These are phyloP conservation scores for Angomonas deanei DNA, from an alignment of 208 protist species.

Conservation along the genomic window DNA sequence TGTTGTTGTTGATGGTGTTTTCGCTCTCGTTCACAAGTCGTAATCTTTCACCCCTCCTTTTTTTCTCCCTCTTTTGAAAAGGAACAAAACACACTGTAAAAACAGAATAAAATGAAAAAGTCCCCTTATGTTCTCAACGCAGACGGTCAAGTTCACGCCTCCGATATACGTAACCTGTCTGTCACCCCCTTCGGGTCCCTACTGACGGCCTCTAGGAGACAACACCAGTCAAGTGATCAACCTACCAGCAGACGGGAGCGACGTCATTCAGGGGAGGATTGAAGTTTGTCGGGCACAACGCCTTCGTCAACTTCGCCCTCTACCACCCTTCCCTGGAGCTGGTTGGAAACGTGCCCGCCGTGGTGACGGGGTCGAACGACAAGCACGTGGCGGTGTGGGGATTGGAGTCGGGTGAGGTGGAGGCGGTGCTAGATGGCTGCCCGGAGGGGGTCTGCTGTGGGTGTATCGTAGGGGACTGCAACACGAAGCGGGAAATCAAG, in stretches of 20 bases:
- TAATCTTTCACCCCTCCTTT: too few relatives aligned
- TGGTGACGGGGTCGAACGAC: slow-evolving; percentile 76
- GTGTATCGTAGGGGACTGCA: slow-evolving; percentile 9
- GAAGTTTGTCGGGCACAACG: slow-evolving; percentile 53
- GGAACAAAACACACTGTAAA: too few relatives aligned
- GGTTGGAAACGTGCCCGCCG: slow-evolving; percentile 25
- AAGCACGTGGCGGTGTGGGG: slow-evolving; percentile 70
- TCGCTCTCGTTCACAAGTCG: too few relatives aligned
- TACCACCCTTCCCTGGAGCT: slow-evolving; percentile 32
- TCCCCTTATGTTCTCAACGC: slow-evolving; percentile 42
- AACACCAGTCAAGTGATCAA: slow-evolving; percentile 33
- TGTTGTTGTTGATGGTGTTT: too few relatives aligned
- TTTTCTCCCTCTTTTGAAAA: too few relatives aligned
- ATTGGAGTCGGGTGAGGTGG: slow-evolving; percentile 22
- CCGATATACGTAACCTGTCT: slow-evolving; percentile 56
- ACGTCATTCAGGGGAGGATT: slow-evolving; percentile 8
- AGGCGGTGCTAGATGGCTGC: slow-evolving; percentile 70
- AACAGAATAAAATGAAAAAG: too few relatives aligned
- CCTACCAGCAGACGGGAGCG: slow-evolving; percentile 11
- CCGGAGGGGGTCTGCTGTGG: slow-evolving; percentile 55
- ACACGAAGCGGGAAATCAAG: neutral
- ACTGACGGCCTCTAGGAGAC: slow-evolving; percentile 55
- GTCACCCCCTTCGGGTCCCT: slow-evolving; percentile 7
- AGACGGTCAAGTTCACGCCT: slow-evolving; percentile 40
- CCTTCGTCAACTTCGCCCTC: slow-evolving; percentile 80